phyloP scores from a whole-genome alignment of 768 basidiomycete species.

The Collybia mongolica region DNA sequence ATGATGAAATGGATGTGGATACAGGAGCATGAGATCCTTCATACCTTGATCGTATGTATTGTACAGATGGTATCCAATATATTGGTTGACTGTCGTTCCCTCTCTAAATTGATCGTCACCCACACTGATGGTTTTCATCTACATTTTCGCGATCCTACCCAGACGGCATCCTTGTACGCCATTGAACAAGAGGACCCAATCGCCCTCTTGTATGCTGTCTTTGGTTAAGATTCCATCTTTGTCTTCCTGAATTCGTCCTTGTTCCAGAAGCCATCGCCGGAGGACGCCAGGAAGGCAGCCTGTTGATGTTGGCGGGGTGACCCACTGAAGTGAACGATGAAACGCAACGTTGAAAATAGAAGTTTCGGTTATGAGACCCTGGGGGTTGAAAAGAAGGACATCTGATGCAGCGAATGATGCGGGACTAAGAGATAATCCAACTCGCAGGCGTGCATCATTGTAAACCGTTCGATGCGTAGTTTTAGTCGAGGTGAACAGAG shows the following conservation, averaged over 20 bases:
- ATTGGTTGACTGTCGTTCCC: not conserved
- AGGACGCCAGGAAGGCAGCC: conserved; percentile 77
- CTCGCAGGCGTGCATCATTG: conserved; percentile 60
- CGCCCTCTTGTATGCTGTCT: conserved; percentile 46
- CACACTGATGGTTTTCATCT: not conserved
- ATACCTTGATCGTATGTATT: conserved; percentile 4
- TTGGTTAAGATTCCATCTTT: conserved; percentile 37
- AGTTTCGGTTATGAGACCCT: conserved; percentile 56
- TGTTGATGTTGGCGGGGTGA: conserved; percentile 57
- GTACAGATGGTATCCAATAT: not conserved
- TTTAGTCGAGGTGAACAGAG: conserved; percentile 65
- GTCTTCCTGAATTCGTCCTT: conserved; percentile 54
- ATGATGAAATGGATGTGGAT: conserved; percentile 45
- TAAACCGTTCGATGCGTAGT: conserved; percentile 66
- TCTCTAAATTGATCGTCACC: not conserved
- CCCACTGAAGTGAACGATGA: conserved; percentile 54
- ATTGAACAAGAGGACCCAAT: conserved; percentile 71
- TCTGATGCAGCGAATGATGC: conserved; percentile 39
- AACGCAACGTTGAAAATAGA: conserved; percentile 75
- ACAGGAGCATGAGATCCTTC: conserved; percentile 1
- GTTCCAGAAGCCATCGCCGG: conserved; percentile 67
- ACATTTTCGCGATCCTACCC: conserved; percentile 37
- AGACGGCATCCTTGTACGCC: conserved; percentile 69
- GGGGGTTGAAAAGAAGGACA: conserved; percentile 61
- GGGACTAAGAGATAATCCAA: conserved; percentile 35